Evolutionary conservation across 305 asterid genomes (phyloP), one percentile per base, ranked within the genome.

Genomic region (Solanum hybrid): DNA sequence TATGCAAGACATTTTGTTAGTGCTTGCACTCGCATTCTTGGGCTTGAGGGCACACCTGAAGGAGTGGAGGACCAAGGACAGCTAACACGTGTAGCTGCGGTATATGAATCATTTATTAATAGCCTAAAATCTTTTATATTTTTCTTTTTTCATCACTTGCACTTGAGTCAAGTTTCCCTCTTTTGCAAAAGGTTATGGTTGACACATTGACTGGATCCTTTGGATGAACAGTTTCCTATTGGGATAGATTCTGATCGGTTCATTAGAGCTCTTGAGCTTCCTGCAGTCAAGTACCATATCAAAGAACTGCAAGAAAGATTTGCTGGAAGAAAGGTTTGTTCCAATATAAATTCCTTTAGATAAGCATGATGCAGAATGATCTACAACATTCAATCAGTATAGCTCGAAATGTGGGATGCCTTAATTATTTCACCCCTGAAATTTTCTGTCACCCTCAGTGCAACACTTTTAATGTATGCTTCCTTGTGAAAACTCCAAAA

Each of bases 11-110:
- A 97, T 90, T 97, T 97, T 89, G 98, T 96, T 85, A 97, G 99
- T 90, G 98, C 99, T 67, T 97, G 99, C 90, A 95, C 99, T 90
- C 98, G 99, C 90, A 97, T 97, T 91, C 98, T 97, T 84, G 99
- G 98, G 90, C 96, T 97, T 84, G 99, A 97, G 94, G 99, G 99
- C 88, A 96, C 98, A 90, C 98, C 98, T 83, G 98, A 96, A 92
- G 99, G 99, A 83, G 99, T 97, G 89, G 99, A 97, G 95, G 98
- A 96, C 92, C 99, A 97, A 92, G 99, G 98, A 88, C 94, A 96
- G 94, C 93, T 96, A 87, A 97, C 99, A 91, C 99, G 98, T 91
- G 99, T 97, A 67, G 98, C 99, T 91, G 99, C 97, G 93, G 99
- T 97, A 94, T 90, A 90, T 92, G 76, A 85, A 57, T 33, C 76